phyloP scores from a whole-genome alignment of 768 basidiomycete species.

The Filobasidium wieringae region DNA sequence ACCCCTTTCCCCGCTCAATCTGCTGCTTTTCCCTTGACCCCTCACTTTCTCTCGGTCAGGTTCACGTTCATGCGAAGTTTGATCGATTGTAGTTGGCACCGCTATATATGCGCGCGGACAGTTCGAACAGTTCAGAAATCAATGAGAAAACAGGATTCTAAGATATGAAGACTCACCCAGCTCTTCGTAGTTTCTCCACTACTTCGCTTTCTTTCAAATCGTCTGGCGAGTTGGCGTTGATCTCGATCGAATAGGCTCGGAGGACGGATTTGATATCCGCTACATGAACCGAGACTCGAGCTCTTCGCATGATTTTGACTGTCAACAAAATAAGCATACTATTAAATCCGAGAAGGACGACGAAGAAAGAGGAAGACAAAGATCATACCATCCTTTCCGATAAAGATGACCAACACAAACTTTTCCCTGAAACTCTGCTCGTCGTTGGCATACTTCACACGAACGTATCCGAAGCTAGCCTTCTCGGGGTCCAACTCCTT shows the following conservation, averaged over 20 bases:
- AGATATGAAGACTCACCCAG: slow-evolving; percentile 33
- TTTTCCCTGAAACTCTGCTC: slow-evolving; percentile 56
- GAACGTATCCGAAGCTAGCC: slow-evolving; percentile 73
- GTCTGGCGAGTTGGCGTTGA: slow-evolving; percentile 67
- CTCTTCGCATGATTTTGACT: slow-evolving; percentile 85
- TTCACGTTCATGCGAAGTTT: slow-evolving; percentile 27
- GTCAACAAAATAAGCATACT: slow-evolving; percentile 35
- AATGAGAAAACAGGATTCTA: neutral
- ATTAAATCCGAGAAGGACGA: slow-evolving; percentile 76
- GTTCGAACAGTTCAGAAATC: neutral
- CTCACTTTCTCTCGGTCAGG: too few species aligned
- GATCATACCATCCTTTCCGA: slow-evolving; percentile 28
- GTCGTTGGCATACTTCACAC: slow-evolving; percentile 74
- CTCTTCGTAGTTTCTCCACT: slow-evolving; percentile 67
- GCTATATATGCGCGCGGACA: slow-evolving; percentile 17
- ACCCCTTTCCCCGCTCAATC: too few species aligned
- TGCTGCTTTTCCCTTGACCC: too few species aligned
- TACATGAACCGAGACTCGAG: slow-evolving; percentile 81
- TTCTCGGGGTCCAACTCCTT: slow-evolving; percentile 29
- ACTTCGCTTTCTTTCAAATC: slow-evolving; percentile 79
- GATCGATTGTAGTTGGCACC: slow-evolving; percentile 38
- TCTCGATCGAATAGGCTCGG: slow-evolving; percentile 59
- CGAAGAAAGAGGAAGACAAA: slow-evolving; percentile 41
- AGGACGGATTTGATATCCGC: slow-evolving; percentile 6
- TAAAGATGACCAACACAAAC: slow-evolving; percentile 40